Conservation (phyloP, 2,329 filamentous ascomycete genomes). For the Claviceps sp. region DNA sequence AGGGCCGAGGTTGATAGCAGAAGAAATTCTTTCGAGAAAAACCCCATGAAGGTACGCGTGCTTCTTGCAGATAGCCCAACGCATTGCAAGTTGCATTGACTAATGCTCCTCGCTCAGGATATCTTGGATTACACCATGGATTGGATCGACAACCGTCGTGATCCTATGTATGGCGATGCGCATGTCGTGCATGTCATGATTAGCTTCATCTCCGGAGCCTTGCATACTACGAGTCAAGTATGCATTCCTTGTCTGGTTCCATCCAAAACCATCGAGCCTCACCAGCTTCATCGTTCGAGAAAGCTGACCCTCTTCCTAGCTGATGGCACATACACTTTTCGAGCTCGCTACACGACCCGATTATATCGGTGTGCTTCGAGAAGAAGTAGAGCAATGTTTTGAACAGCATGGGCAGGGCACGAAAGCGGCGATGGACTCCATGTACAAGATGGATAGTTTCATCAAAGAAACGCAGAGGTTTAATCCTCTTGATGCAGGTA, state of each 20-base stretch:
- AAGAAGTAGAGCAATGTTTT: slow-evolving; percentile 7
- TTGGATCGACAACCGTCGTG: slow-evolving; percentile 6
- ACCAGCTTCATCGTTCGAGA: not conserved
- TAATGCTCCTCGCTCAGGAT: slow-evolving; percentile 3
- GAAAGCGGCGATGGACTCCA: slow-evolving; percentile 4
- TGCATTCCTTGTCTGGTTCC: not conserved
- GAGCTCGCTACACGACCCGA: slow-evolving; percentile 8
- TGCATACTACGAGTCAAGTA: slow-evolving; percentile 9
- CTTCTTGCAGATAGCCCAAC: too few species aligned
- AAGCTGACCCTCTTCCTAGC: not conserved
- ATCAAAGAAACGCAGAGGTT: slow-evolving; percentile 10
- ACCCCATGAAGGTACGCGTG: slow-evolving; percentile 5
- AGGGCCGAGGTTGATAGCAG: slow-evolving; percentile 4
- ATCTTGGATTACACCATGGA: slow-evolving; percentile 6
- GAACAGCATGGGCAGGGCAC: slow-evolving; percentile 4
- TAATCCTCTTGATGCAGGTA: slow-evolving; percentile 9
- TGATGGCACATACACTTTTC: slow-evolving; percentile 6
- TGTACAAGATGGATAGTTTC: slow-evolving; percentile 9
- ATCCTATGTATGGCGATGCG: slow-evolving; percentile 1
- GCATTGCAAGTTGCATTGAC: not conserved
- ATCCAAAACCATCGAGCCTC: too few species aligned
- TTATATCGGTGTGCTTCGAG: slow-evolving; percentile 4
- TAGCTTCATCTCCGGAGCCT: slow-evolving; percentile 6
- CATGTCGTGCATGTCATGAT: slow-evolving; percentile 7
- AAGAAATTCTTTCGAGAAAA: not conserved